phyloP scores from a whole-genome alignment of 176 grass and related monocot species.

The Aegilops speltoides region DNA sequence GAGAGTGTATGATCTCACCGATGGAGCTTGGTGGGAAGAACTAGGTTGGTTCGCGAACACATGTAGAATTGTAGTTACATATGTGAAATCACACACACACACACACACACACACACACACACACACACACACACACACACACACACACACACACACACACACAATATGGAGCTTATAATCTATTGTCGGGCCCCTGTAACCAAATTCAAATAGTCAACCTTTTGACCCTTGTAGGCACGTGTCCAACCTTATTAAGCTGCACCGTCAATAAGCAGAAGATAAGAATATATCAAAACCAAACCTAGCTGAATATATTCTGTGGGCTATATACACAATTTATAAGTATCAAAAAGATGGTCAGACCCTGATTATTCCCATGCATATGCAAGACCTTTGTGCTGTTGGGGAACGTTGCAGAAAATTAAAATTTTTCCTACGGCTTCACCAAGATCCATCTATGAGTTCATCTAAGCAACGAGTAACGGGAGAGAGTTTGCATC shows the following conservation, averaged over 20 bases:
- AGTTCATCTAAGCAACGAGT: too few relatives aligned
- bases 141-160: too few relatives aligned
- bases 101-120: too few relatives aligned
- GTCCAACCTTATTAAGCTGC: background rate
- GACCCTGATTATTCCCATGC: slow-evolving; percentile 11
- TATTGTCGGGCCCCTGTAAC: background rate
- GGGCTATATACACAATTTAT: background rate
- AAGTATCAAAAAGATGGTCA: slow-evolving; percentile 14
- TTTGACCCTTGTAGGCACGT: background rate
- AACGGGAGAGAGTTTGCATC: too few relatives aligned
- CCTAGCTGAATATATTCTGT: slow-evolving; percentile 37
- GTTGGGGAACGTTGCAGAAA: too few relatives aligned
- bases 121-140: too few relatives aligned
- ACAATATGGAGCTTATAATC: background rate
- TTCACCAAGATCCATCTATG: too few relatives aligned
- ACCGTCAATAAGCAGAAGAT: background rate
- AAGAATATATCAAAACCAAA: background rate
- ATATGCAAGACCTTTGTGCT: background rate
- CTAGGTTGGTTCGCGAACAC: too few relatives aligned
- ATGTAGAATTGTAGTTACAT: background rate
- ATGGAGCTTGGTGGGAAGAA: too few relatives aligned
- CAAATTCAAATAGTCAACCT: background rate
- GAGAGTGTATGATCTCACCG: too few relatives aligned
- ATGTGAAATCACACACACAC: background rate
- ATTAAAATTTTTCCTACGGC: too few relatives aligned